These are phyloP conservation scores for Lactarius indigo DNA, from an alignment of 768 basidiomycete genomes.

Conservation along the genomic window DNA sequence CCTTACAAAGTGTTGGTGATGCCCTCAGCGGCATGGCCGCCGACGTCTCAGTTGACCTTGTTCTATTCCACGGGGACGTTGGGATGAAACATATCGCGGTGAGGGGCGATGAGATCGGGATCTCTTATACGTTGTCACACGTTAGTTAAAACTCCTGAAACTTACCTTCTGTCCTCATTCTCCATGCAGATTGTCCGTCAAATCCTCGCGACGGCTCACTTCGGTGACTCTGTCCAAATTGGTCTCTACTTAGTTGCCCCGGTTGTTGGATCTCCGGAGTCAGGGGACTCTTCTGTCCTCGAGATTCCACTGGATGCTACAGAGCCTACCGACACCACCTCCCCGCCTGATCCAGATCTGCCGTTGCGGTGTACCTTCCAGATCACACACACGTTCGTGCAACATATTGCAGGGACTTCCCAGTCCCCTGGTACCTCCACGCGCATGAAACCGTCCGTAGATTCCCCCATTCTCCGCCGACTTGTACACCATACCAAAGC, in stretches of 20 bases:
- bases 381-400: conserved; percentile 47
- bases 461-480: conserved; percentile 53
- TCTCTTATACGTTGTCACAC: conserved; percentile 78
- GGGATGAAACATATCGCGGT: conserved; percentile 86
- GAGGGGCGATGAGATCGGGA: conserved; percentile 77
- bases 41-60: conserved; percentile 82
- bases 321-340: conserved; percentile 13
- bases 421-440: conserved; percentile 8
- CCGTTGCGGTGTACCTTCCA: conserved; percentile 57
- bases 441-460: conserved; percentile 42
- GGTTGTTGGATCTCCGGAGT: conserved; percentile 9
- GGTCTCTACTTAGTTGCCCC: conserved; percentile 59
- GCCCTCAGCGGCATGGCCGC: conserved; percentile 80
- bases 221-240: conserved; percentile 81
- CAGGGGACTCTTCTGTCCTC: conserved; percentile 2
- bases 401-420: conserved; percentile 10
- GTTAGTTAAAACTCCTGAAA: conserved; percentile 47
- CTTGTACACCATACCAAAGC: conserved; percentile 61
- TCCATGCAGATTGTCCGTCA: conserved; percentile 72
- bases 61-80: conserved; percentile 86
- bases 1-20: conserved; percentile 87
- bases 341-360: conserved; percentile 31
- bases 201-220: conserved; percentile 61
- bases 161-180: conserved; percentile 24
- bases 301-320: conserved; percentile 23